Percentiles rank a stretch among this genome's conserved stretches.
Conservation (phyloP, 106 monocot genomes). For the Allium cepa region DNA sequence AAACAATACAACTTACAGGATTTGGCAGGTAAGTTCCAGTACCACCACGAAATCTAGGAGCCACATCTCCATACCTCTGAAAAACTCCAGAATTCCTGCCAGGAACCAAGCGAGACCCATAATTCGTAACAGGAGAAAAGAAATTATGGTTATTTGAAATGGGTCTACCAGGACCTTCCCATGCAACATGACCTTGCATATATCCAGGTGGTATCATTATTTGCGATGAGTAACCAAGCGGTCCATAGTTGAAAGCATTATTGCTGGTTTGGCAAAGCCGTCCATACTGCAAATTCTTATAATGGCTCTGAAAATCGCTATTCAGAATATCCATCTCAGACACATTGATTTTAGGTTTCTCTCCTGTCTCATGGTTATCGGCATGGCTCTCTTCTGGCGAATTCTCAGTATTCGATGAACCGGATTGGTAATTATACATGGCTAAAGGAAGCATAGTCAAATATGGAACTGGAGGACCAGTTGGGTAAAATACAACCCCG, state of each 20-base stretch:
- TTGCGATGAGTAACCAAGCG: conserved; percentile 21
- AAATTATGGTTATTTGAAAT: conserved; percentile 34
- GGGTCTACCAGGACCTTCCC: conserved; percentile 62
- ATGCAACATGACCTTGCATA: conserved; percentile 47
- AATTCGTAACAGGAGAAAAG: conserved; percentile 30
- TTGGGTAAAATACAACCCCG: conserved; percentile 46
- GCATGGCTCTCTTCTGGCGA: conserved; percentile 16
- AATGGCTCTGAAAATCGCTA: conserved; percentile 63
- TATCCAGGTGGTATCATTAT: conserved; percentile 35
- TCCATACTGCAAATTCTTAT: conserved; percentile 62
- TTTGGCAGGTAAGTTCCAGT: conserved; percentile 93
- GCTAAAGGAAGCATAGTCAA: conserved; percentile 42
- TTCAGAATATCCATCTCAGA: conserved; percentile 50
- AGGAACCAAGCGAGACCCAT: conserved; percentile 53
- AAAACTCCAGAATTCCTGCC: conserved; percentile 34
- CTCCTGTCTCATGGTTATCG: conserved; percentile 24
- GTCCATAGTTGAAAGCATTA: conserved; percentile 21
- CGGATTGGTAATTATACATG: conserved; percentile 30
- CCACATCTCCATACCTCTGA: conserved; percentile 51
- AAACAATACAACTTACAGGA: conserved; percentile 38
- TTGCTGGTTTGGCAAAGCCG: conserved; percentile 46
- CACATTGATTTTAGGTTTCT: conserved; percentile 19
- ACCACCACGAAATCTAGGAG: conserved; percentile 64
- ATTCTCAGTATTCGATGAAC: conserved; percentile 31
- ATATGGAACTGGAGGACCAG: conserved; percentile 69